A percentile compares a stretch with the other conserved stretches of the same genome.
Evolutionary conservation across 371 early-diverging fungal genomes (phyloP).

Genomic region (Zychaea mexicana): DNA sequence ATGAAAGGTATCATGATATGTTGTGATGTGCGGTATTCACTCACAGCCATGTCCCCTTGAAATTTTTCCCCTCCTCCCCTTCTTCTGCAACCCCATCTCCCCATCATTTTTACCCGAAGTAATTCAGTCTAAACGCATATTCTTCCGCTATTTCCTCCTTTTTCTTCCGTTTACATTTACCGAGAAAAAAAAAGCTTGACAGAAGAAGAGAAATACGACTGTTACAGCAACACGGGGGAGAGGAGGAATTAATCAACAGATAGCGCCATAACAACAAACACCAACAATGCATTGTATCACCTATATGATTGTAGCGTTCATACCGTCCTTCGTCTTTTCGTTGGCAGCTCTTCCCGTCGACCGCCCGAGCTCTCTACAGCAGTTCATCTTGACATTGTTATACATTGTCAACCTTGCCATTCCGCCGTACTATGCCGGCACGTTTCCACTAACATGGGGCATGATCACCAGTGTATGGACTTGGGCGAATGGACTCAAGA

Average conservation of each 20-base stretch:
- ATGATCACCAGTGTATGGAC: conserved; percentile 26
- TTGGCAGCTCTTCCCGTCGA: conserved; percentile 29
- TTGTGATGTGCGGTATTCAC: no score
- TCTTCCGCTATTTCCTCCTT: not conserved
- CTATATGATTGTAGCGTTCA: conserved; percentile 17
- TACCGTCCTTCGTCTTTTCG: conserved; percentile 29
- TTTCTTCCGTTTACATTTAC: not conserved
- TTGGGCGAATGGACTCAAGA: conserved; percentile 41
- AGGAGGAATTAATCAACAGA: not conserved
- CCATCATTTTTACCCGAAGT: not conserved
- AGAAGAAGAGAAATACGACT: not conserved
- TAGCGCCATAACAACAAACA: not conserved
- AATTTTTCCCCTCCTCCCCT: not conserved
- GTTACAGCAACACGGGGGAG: not conserved
- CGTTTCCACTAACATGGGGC: conserved; percentile 14
- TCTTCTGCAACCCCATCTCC: not conserved
- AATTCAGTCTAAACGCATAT: not conserved
- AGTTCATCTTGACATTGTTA: conserved; percentile 11
- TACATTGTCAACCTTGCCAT: conserved; percentile 27
- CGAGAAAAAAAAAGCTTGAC: not conserved
- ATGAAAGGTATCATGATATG: no score
- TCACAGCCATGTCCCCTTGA: not conserved
- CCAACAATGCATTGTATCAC: conserved; percentile 9
- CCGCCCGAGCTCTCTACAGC: conserved; percentile 16
- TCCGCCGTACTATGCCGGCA: conserved; percentile 34